Evolutionary conservation across 306 rosid genomes (phyloP).

Genomic region (Vigna hirtella): DNA sequence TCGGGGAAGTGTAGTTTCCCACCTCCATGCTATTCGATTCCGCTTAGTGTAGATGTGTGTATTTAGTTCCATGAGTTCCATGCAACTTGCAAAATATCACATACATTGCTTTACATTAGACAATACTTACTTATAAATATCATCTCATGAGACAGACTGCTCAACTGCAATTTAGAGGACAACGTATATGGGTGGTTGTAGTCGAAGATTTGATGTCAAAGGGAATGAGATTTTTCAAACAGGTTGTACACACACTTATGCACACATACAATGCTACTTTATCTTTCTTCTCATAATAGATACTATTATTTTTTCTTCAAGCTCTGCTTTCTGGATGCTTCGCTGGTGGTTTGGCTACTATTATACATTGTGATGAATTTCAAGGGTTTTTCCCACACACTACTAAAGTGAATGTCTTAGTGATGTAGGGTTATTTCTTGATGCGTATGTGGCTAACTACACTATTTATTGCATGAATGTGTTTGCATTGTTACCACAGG

Average conservation of each 20-base stretch:
- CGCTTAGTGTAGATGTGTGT: too few relatives aligned
- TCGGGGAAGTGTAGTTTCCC: too few relatives aligned
- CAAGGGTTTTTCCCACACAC: conserved; percentile 61
- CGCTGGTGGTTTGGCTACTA: conserved; percentile 86
- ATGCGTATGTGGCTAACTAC: conserved; percentile 59
- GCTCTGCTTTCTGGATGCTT: conserved; percentile 99
- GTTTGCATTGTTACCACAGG: conserved; percentile 18
- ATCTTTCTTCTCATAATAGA: conserved; percentile 30
- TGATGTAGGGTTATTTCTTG: conserved; percentile 94
- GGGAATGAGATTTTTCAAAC: conserved; percentile 85
- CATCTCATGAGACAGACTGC: conserved; percentile 53
- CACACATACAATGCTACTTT: not conserved
- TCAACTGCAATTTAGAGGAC: conserved; percentile 86
- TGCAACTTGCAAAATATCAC: not conserved
- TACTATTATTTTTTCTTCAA: conserved; percentile 52
- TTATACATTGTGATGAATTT: conserved; percentile 86
- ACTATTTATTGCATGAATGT: conserved; percentile 18
- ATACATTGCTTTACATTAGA: not conserved
- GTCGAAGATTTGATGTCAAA: conserved; percentile 79
- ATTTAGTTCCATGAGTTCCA: too few relatives aligned
- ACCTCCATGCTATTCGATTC: too few relatives aligned
- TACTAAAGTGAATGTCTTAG: conserved; percentile 88
- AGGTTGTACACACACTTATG: conserved; percentile 50
- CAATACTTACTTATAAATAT: conserved; percentile 24
- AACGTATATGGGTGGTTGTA: conserved; percentile 86